These are phyloP conservation scores for Trametes coccinea DNA, from an alignment of 768 basidiomycete species.

Conservation along the genomic window DNA sequence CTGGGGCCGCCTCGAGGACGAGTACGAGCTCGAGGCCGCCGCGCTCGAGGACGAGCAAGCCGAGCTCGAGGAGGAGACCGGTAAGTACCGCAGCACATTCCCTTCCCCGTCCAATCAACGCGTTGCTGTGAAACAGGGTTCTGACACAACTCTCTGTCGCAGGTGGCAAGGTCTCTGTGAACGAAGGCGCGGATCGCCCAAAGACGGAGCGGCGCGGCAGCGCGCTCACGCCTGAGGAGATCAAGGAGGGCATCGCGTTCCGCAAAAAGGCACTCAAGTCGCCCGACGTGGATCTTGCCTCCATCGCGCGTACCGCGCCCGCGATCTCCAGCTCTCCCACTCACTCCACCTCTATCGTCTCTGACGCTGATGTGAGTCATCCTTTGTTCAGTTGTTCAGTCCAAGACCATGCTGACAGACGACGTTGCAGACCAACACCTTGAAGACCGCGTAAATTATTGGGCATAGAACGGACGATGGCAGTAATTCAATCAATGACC, in stretches of 20 bases:
- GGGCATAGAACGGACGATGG: not conserved
- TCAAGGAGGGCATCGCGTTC: slow-evolving; percentile 61
- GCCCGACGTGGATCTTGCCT: slow-evolving; percentile 57
- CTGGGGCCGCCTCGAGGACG: slow-evolving; percentile 76
- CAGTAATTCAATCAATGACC: not conserved
- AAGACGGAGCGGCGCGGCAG: slow-evolving; percentile 34
- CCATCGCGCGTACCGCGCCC: slow-evolving; percentile 82
- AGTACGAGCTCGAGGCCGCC: slow-evolving; percentile 58
- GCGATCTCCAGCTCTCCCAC: slow-evolving; percentile 56
- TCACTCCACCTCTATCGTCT: slow-evolving; percentile 31
- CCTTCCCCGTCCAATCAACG: not conserved
- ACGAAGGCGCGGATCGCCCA: slow-evolving; percentile 4
- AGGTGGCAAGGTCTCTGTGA: slow-evolving; percentile 12
- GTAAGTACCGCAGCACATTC: slow-evolving; percentile 3
- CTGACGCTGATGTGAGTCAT: slow-evolving; percentile 30
- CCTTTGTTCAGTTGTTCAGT: not conserved
- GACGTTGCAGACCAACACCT: slow-evolving; percentile 4
- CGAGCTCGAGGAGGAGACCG: slow-evolving; percentile 39
- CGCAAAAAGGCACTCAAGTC: slow-evolving; percentile 72
- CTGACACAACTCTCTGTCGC: not conserved
- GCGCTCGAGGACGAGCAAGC: slow-evolving; percentile 58
- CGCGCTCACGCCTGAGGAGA: slow-evolving; percentile 61
- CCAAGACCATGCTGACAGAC: slow-evolving; percentile 1
- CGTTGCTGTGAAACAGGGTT: not conserved
- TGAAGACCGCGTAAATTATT: slow-evolving; percentile 16